Percentiles rank a stretch among this genome's conserved stretches.
These are phyloP conservation scores for Boletus sp. DNA, from an alignment of 768 basidiomycete genomes.

Conservation along the genomic window DNA sequence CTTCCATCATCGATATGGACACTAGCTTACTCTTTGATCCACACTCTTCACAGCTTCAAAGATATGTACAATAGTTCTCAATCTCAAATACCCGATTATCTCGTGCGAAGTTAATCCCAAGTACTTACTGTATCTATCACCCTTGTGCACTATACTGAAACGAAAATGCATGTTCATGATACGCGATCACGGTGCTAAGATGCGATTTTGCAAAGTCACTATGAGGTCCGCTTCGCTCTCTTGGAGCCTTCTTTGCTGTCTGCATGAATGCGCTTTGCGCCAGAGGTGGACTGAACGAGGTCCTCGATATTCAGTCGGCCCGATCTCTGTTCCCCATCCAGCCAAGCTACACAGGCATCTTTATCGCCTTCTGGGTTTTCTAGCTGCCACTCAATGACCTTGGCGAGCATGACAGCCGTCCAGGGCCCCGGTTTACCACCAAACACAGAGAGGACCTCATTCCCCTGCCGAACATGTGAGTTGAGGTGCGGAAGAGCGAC, in stretches of 20 bases:
- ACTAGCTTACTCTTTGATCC: not conserved
- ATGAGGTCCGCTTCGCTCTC: conserved; percentile 28
- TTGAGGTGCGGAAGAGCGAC: not conserved
- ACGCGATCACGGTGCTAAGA: not conserved
- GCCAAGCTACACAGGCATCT: conserved; percentile 69
- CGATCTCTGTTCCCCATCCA: conserved; percentile 49
- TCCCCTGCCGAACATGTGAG: conserved; percentile 52
- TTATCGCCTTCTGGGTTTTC: conserved; percentile 64
- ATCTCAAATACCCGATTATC: conserved; percentile 6
- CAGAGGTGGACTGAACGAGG: conserved; percentile 14
- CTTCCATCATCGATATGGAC: not conserved
- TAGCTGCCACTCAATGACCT: conserved; percentile 83
- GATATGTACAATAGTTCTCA: conserved; percentile 1
- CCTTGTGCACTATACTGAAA: not conserved
- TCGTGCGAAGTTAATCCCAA: conserved; percentile 4
- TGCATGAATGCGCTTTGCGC: conserved; percentile 26
- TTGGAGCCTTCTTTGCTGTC: conserved; percentile 23
- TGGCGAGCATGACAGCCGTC: conserved; percentile 59
- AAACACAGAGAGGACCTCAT: conserved; percentile 54
- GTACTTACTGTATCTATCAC: conserved; percentile 24
- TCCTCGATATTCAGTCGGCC: conserved; percentile 42
- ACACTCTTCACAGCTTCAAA: not conserved
- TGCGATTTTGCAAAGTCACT: not conserved
- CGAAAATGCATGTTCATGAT: conserved; percentile 1
- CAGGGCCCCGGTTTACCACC: conserved; percentile 64